Base-by-base conservation (phyloP, 2,329 filamentous ascomycete genomes). In the Podosphaera fusca region DNA sequence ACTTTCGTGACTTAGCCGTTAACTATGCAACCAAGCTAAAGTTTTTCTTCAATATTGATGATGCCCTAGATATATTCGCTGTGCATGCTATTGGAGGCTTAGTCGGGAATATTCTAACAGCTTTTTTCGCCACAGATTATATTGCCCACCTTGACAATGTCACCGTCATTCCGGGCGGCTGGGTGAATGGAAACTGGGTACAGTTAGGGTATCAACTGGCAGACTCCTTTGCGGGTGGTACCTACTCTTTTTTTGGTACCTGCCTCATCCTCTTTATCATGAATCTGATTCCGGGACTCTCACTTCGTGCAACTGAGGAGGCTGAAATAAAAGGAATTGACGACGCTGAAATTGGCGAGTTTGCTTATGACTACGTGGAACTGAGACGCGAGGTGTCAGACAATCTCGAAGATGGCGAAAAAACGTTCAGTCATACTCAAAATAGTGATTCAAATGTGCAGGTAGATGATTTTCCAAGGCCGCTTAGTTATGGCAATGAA, bases 21-120 rank as follows among this genome's bases (percentile, higher is more conserved):
- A 92, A 94, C 71, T 92, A 90, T 67, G 85, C 83, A 30, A 94
- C 87, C 8, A 90, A 94, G 73, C 75, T 92, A 64, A 94, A 94
- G 71, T 92, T 88, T 69, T 71, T 86, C 58, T 72, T 92, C 54
- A 73, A 76, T 55, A 81, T 87, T 63, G 87, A 94, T 64, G 87
- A 94, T 65, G 84, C 85, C 2, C 75, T 94, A 56, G 87, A 94
- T 69, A 90, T 89, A 67, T 89, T 89, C 64, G 85, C 85, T n/a
- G 85, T 88, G 9, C 85, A 90, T 67, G 83, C 75, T 47, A 74
- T 90, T 55, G 85, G 85, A 56, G 85, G 85, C 47, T 70, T 88
- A 4, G 80, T 87, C 47, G 85, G 85, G 56, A 88, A 88, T 67
- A 73, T 88, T 55, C 73, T 81, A 63, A 90, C 85, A 2, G 85